Base-by-base conservation (phyloP, 2,329 filamentous ascomycete genomes). In the Beauveria sp. region DNA sequence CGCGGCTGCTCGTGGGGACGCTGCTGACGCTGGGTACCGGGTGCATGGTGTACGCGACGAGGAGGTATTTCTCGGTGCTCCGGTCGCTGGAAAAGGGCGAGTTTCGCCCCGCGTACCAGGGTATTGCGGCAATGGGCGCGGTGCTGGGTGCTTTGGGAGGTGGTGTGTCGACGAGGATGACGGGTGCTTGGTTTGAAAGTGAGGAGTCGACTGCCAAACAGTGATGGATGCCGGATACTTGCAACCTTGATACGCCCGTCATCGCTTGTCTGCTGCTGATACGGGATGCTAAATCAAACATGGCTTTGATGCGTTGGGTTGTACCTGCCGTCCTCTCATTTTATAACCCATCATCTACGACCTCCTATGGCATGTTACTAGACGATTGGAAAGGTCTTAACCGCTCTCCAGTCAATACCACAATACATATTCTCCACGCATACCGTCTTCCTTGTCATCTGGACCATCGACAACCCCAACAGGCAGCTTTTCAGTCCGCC, bases 21-120 rank as follows among this genome's bases (percentile, higher is more conserved):
- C 69, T 81, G 49, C 74, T 81, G 40, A 77, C 70, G 3, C 74
- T 75, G 22, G 79, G 79, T 7, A 74, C 72, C 10, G 73, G 78
- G 0, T 78, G 75, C 58, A 75, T 82, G 24, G 71, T 73, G 18
- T 80, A 81, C 67, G 79, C 78, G 10, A 79, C 77, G 10, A 67
- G 69, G 56, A 71, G 79, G 40, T 81, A 81, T 65, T 81, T 81
- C 65, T 70, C 71, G 22, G 76, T 73, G 18, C 66, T 81, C 69
- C 69, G 70, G 28, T 26, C 28, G 43, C 64, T 72, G 34, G 72
- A 79, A 70, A 68, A 71, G 53, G 79, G 79, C 5, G 63, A 76
- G 28, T 81, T 80, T 64, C 67, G 65, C 61, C 71, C 71, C 1
- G 67, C 70, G 34, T 72, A 71, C 58, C 67, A 69, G 42, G 71